Base-by-base conservation (phyloP, 2,329 filamentous ascomycete genomes). In the Diaporthe destruens region DNA sequence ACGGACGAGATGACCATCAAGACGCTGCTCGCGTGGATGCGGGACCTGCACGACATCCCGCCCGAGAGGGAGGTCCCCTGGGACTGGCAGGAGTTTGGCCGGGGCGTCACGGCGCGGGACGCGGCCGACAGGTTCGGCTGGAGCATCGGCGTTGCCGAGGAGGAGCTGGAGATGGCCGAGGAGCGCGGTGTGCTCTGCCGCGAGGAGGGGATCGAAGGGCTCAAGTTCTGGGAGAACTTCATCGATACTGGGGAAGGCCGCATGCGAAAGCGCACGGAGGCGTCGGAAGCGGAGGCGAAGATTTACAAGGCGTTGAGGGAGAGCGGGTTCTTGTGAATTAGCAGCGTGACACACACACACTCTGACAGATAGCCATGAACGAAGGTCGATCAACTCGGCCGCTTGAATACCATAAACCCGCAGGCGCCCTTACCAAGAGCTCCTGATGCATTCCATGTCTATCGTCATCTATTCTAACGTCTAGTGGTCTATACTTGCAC, bases 131-230 rank as follows among this genome's bases (percentile, higher is more conserved):
- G 90, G 65, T 99, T 99, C 82, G 94, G 95, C 7, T 99, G 96
- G 96, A 98, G 96, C 80, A 92, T 99, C 9, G 96, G 96, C 11
- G 96, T 99, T 29, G 96, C 96, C 1, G 93, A 93, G 73, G 96
- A 98, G 81, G 96, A 99, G 83, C 86, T 99, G 16, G 94, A 98
- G 80, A 98, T 99, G 96, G 95, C 95, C 0, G 96, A 99, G 81
- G 96, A 98, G 80, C 90, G 89, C 71, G 96, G 96, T 0, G 90
- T 91, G 3, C 81, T 99, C 25, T 98, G 96, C 80, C 91, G 96
- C 61, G 96, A 99, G 80, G 95, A 97, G 78, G 92, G 94, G 6
- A 90, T 98, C 18, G 95, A 98, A 80, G 96, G 96, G 0, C 85
- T 97, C 59, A 92, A 92, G 78, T 99, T 97, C 81, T 99, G 96